Base-by-base conservation (phyloP, 352 stramenopile species). In the Phytopythium aichiense region DNA sequence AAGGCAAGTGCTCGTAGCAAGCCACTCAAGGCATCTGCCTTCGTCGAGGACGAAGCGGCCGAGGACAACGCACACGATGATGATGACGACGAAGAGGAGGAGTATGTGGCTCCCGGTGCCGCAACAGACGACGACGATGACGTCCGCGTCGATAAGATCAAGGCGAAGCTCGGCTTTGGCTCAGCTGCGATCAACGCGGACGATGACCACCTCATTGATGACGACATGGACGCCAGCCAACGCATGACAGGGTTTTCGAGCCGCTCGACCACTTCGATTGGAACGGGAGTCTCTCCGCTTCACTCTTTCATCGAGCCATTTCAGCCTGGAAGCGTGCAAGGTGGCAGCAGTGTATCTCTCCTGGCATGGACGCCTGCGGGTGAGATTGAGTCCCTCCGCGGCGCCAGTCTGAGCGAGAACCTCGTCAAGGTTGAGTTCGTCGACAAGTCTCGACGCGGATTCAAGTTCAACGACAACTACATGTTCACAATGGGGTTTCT, bases 391-490 rank as follows among this genome's bases (percentile, higher is more conserved):
- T 72, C 79, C 45, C 81, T 95, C 28, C 78, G 81, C 20, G 79
- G 79, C n/a, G 75, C 81, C 6, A 85, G 63, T 55, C 76, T 79
- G 67, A 82, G 77, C 31, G 81, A 91, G 55, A 81, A 91, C 68
- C 67, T 95, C 7, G 74, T 95, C 22, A 90, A 91, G 60, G 81
- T 95, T 38, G 80, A 87, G 58, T 95, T 95, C 45, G 61, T 73
- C 0, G 86, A 95, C 76, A 95, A 92, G 43, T 81, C 79, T 48
- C 83, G 81, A 7, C 86, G 86, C 56, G 84, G 83, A 0, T 92
- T 95, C 66, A 95, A 93, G 69, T 91, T 95, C 56, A 86, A 75
- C 59, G 86, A 95, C 64, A 89, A 88, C 58, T 92, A 93, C 60
- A 73, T 88, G 60, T 92, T 93, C 60, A 82, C 77, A 2, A 89